A percentile compares a stretch with the other conserved stretches of the same genome.
Conservation (phyloP, 225 moss, liverwort and hornwort genomes). For the Asterella californica region DNA sequence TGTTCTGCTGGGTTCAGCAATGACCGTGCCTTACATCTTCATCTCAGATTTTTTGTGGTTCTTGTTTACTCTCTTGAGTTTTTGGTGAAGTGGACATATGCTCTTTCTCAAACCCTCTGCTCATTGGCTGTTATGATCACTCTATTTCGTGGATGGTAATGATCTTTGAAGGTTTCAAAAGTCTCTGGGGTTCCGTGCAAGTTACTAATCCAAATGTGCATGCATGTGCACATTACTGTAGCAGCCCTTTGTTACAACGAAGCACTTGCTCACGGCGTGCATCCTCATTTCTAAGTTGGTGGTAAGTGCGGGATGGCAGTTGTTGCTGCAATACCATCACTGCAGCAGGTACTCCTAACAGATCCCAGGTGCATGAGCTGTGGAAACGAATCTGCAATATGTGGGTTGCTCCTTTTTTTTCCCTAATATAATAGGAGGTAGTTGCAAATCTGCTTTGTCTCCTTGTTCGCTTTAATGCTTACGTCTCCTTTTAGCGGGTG, state of each 20-base stretch:
- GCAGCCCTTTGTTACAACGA: constrained; percentile 99
- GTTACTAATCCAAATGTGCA: constrained; percentile 99
- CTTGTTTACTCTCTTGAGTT: constrained; percentile 10
- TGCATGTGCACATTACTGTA: constrained; percentile 99
- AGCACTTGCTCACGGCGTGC: constrained; percentile 86
- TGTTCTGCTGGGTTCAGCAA: constrained; percentile 16
- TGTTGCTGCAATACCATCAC: constrained; percentile 95
- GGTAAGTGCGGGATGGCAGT: constrained; percentile 98
- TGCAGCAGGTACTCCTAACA: constrained; percentile 98
- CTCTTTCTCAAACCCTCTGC: not conserved
- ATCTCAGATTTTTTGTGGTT: constrained; percentile 13
- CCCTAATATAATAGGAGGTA: constrained; percentile 32
- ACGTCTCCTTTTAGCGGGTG: constrained; percentile 28
- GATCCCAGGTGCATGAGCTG: constrained; percentile 73
- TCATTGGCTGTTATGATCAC: constrained; percentile 18
- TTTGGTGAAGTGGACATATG: constrained; percentile 17
- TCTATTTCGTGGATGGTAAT: constrained; percentile 32
- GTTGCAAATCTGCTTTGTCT: constrained; percentile 42
- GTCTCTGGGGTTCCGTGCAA: constrained; percentile 39
- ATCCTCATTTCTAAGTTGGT: constrained; percentile 81
- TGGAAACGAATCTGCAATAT: constrained; percentile 58
- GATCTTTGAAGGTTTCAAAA: constrained; percentile 29
- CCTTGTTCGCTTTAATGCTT: constrained; percentile 37
- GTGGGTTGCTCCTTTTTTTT: constrained; percentile 44
- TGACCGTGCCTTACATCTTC: constrained; percentile 7